Base-by-base conservation (phyloP, 2,329 filamentous ascomycete genomes). In the Orbilia ellipsospora region DNA sequence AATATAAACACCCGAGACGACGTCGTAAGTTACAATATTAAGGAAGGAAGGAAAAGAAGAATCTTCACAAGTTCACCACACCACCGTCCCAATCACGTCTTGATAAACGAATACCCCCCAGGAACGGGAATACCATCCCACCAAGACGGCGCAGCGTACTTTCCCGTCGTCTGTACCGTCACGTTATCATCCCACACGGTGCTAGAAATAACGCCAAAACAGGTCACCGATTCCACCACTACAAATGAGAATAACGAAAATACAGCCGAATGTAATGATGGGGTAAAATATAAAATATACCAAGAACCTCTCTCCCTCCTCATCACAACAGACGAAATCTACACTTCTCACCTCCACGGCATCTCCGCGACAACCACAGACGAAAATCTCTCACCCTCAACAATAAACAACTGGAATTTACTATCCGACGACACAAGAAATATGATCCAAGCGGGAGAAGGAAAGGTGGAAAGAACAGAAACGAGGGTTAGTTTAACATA, bases 111-210 rank as follows among this genome's bases (percentile, higher is more conserved):
- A 82, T 99, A 98, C 82, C 86, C 86, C 0, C 89, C 92, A 0
- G 92, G 92, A 1, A 88, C 97, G 77, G 94, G 94, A n/a, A 98
- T 98, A 78, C 96, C 97, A 92, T 90, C 94, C 55, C 94, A 98
- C 82, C 95, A 97, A 85, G 94, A 99, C 82, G 95, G 94, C 1
- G 84, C 87, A 7, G 92, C 94, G 8, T 99, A 99, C 81, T 87
- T 91, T 80, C 91, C 91, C 0, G 89, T 96, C 13, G 94, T 97
- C 12, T 95, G 93, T 78, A 98, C 95, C 1, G 90, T 98, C 77
- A 96, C 92, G 83, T 84, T 99, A 6, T 92, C 92, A 0, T 88
- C 88, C 8, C 88, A 88, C 56, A 84, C 96, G 7, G 92, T 94
- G 70, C 85, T 98, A 61, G 90, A 96, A 79, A 84, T 98, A 13